Base-by-base conservation (phyloP, 345 rosid genomes). In the Salix arbutifolia region DNA sequence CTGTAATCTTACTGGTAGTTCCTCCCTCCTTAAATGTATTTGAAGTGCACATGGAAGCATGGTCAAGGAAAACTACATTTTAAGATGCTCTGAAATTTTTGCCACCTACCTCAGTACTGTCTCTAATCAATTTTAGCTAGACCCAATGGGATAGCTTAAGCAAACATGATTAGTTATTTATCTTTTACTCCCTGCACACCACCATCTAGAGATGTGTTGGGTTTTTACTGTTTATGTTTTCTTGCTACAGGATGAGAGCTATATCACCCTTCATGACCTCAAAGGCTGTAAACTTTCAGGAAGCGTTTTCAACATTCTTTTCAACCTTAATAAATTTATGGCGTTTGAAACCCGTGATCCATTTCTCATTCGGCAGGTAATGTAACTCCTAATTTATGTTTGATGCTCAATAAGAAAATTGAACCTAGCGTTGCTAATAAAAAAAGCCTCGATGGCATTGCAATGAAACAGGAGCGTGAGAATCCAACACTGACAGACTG, bases 291-390 rank as follows among this genome's bases (percentile, higher is more conserved):
- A 87, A 84, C 97, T 94, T 58, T 94, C 98, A 1, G 98, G 98
- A 81, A 90, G 88, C 58, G 88, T 88, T 67, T 94, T 94, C 85
- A 94, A 94, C 83, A 90, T 94, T 73, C 98, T 94, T 81, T 94
- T 92, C 88, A 94, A 94, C 82, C 91, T 94, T 30, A 94, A 94
- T 80, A 94, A 94, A 80, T 94, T 94, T 82, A 92, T 94, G 94
- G 97, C 98, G 69, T 94, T 94, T 69, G 98, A 94, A 85, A 91
- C 95, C 6, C 98, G 98, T 21, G 98, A 94, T 75, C 98, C 98
- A 23, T 94, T 94, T 88, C 92, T 92, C 77, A 94, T 94, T 70
- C 97, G 98, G 69, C 98, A 94, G 98, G 98, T 94, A 85, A 60
- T 48, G 64, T 8, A 42, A 26, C 28, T 38, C 75, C 33, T 56